Conservation (phyloP, 2,329 filamentous ascomycete genomes). For the Fusarium sarcochroum region DNA sequence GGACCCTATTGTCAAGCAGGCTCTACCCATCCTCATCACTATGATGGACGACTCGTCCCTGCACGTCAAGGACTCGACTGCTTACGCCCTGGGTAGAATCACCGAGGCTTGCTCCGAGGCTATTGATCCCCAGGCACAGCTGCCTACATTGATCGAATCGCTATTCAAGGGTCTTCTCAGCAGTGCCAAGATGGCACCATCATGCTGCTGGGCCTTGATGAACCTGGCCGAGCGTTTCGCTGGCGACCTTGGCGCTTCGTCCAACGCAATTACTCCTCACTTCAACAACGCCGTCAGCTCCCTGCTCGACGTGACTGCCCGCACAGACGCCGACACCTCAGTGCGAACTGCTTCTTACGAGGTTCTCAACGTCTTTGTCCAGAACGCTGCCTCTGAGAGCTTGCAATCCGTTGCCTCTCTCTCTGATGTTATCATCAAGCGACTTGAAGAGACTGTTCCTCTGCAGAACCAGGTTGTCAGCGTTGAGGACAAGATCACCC, state of each 20-base stretch:
- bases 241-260: constrained; percentile 80
- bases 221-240: constrained; percentile 97
- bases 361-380: constrained; percentile 94
- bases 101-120: constrained; percentile 93
- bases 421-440: constrained; percentile 89
- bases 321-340: constrained; percentile 85
- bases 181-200: constrained; percentile 96
- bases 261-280: constrained; percentile 90
- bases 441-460: constrained; percentile 88
- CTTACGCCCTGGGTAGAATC: constrained; percentile 95
- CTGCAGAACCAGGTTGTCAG: constrained; percentile 95
- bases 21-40: constrained; percentile 88
- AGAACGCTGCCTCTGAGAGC: constrained; percentile 90
- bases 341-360: constrained; percentile 97
- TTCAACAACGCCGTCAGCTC: constrained; percentile 93
- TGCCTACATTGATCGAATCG: constrained; percentile 87
- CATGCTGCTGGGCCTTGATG: constrained; percentile 99
- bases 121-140: constrained; percentile 86
- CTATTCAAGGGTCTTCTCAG: constrained; percentile 92
- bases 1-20: constrained; percentile 95
- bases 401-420: constrained; percentile 84
- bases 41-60: constrained; percentile 93
- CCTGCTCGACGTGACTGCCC: constrained; percentile 87
- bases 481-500: constrained; percentile 93
- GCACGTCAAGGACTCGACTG: constrained; percentile 95